These are phyloP conservation scores for Ambrosia hybrid DNA, from an alignment of 140 eudicot species.

Conservation along the genomic window DNA sequence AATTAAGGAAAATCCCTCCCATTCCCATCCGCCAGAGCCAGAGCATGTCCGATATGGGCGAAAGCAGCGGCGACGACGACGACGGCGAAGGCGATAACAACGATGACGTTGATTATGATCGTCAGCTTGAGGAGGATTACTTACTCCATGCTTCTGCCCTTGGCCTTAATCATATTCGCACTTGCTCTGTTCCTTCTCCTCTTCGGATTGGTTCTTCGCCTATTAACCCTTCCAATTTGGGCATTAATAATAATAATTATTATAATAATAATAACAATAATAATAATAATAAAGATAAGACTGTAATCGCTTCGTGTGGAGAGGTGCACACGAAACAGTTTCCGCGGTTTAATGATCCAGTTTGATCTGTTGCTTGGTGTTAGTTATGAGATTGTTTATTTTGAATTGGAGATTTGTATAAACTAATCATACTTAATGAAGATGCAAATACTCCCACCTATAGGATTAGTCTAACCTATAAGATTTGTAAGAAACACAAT, in stretches of 20 bases:
- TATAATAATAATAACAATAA: not conserved
- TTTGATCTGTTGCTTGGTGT: not conserved
- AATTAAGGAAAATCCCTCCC: conserved; percentile 68
- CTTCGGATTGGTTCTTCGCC: conserved; percentile 37
- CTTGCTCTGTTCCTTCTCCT: conserved; percentile 72
- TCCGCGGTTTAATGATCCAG: conserved; percentile 32
- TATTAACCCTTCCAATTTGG: conserved; percentile 38
- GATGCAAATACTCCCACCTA: no score
- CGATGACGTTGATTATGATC: conserved; percentile 26
- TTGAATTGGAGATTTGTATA: conserved; percentile 6
- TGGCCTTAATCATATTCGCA: conserved; percentile 80
- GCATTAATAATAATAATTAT: not conserved
- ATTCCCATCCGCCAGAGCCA: conserved; percentile 59
- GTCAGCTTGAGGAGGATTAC: conserved; percentile 41
- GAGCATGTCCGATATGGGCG: conserved; percentile 39
- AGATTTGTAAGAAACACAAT: no score
- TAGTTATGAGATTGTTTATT: not conserved
- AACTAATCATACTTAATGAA: no score
- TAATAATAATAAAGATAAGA: conserved; percentile 13
- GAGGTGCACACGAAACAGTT: conserved; percentile 15
- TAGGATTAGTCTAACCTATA: no score
- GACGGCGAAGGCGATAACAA: conserved; percentile 23
- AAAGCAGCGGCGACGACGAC: conserved; percentile 26
- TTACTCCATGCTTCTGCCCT: conserved; percentile 61
- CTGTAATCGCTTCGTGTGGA: conserved; percentile 22